Percentiles rank a stretch among this genome's conserved stretches.
Conservation (phyloP, 2,329 filamentous ascomycete genomes). For the Xylaria digitata region DNA sequence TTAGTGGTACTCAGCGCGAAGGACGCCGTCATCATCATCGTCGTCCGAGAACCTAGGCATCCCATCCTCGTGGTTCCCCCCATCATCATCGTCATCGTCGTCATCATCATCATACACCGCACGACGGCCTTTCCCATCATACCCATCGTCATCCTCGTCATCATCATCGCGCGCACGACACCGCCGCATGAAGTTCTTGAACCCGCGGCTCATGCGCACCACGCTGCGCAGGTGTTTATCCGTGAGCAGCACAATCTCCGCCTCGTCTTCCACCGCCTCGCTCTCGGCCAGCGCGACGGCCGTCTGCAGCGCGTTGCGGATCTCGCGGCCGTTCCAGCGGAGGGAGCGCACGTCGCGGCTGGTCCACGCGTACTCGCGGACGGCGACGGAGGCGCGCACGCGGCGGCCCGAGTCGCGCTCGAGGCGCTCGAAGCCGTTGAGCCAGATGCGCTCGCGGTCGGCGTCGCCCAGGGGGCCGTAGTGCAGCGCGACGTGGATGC, state of each 20-base stretch:
- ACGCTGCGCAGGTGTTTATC: constrained; percentile 53
- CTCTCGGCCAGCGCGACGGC: constrained; percentile 48
- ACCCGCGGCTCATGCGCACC: constrained; percentile 54
- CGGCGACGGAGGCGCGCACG: constrained; percentile 53
- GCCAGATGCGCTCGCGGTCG: constrained; percentile 59
- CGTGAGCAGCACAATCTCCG: constrained; percentile 48
- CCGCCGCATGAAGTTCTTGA: constrained; percentile 50
- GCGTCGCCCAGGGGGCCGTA: constrained; percentile 56
- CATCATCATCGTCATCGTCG: constrained; percentile 15
- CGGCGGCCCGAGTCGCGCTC: constrained; percentile 54
- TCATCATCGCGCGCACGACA: constrained; percentile 29
- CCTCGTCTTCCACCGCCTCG: constrained; percentile 45
- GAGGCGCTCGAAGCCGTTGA: constrained; percentile 59
- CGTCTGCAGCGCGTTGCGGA: constrained; percentile 52
- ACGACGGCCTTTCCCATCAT: neutral
- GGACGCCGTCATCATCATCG: neutral
- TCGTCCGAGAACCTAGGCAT: neutral
- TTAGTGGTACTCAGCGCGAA: no score
- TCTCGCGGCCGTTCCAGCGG: constrained; percentile 53
- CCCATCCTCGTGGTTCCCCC: neutral
- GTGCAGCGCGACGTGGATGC: constrained; percentile 62
- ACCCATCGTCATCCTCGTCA: constrained; percentile 11
- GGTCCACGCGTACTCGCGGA: constrained; percentile 55
- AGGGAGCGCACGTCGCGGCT: constrained; percentile 53
- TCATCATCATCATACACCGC: constrained; percentile 30